Conservation (phyloP, 2,329 filamentous ascomycete genomes). For the Talaromyces sp. region DNA sequence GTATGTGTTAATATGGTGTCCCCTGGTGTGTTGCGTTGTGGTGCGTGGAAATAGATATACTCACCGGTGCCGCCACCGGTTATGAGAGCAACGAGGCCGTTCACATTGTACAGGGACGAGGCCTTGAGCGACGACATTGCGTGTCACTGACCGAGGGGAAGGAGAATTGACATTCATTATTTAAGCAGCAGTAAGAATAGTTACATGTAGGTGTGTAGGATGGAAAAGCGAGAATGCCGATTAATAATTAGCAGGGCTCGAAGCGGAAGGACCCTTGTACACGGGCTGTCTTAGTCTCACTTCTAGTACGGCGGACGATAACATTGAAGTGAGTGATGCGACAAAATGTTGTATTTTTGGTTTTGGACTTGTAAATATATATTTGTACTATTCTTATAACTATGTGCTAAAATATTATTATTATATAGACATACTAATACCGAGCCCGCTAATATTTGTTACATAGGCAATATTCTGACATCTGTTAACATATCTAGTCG, state of each 20-base stretch:
- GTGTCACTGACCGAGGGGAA: neutral
- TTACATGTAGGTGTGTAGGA: neutral
- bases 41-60: constrained; percentile 10
- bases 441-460: no score
- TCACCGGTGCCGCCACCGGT: constrained; percentile 58
- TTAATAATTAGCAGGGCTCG: neutral
- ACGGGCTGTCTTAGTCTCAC: no score
- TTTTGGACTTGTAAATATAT: no score
- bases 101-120: constrained; percentile 3
- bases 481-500: no score
- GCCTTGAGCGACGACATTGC: constrained; percentile 1
- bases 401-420: no score
- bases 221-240: constrained; percentile 1
- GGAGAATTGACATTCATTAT: neutral
- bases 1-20: neutral
- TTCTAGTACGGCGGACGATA: no score
- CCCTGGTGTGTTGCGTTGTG: no score
- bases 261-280: neutral
- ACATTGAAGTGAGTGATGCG: no score
- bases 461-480: no score
- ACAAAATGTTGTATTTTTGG: no score
- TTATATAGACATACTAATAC: no score
- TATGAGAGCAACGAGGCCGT: constrained; percentile 54
- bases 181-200: constrained; percentile 1
- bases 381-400: no score